Conservation (phyloP, 2,329 filamentous ascomycete species). For the Aspergillus cejpii region DNA sequence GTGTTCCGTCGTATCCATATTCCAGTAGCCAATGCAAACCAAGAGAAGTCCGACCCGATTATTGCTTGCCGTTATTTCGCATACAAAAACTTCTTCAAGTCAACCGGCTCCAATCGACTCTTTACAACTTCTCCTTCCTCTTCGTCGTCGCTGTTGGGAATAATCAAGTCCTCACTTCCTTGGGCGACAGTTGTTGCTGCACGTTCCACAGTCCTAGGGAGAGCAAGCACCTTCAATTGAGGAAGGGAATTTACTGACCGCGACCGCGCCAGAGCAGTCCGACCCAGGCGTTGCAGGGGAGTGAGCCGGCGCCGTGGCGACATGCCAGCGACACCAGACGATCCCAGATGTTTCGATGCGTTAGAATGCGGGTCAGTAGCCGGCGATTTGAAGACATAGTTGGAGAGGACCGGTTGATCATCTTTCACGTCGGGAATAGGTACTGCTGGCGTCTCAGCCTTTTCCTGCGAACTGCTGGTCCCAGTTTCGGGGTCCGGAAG, state of each 20-base stretch:
- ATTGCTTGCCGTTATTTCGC: slow-evolving; percentile 28
- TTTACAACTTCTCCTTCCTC: slow-evolving; percentile 18
- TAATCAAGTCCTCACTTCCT: slow-evolving; percentile 49
- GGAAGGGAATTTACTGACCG: slow-evolving; percentile 30
- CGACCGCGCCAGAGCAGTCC: slow-evolving; percentile 35
- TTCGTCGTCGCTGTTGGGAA: slow-evolving; percentile 47
- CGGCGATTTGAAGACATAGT: background rate
- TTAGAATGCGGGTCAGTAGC: background rate
- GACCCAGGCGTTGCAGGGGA: slow-evolving; percentile 38
- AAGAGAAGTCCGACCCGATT: slow-evolving; percentile 28
- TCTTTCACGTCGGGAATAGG: background rate
- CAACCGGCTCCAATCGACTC: slow-evolving; percentile 8
- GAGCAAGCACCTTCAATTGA: slow-evolving; percentile 8
- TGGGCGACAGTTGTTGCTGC: slow-evolving; percentile 18
- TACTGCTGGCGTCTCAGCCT: background rate
- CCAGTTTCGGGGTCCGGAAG: slow-evolving; percentile 34
- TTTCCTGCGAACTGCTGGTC: background rate
- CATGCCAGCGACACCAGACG: background rate
- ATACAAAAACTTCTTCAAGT: slow-evolving; percentile 15
- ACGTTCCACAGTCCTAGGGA: slow-evolving; percentile 5
- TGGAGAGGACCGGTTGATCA: background rate
- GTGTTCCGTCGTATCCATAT: background rate
- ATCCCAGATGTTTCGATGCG: background rate
- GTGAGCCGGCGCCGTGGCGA: slow-evolving; percentile 23
- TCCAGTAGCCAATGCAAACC: background rate